Evolutionary conservation across 164 flowering plant species (phyloP).

Genomic region (Chloranthus sessilifolius): DNA sequence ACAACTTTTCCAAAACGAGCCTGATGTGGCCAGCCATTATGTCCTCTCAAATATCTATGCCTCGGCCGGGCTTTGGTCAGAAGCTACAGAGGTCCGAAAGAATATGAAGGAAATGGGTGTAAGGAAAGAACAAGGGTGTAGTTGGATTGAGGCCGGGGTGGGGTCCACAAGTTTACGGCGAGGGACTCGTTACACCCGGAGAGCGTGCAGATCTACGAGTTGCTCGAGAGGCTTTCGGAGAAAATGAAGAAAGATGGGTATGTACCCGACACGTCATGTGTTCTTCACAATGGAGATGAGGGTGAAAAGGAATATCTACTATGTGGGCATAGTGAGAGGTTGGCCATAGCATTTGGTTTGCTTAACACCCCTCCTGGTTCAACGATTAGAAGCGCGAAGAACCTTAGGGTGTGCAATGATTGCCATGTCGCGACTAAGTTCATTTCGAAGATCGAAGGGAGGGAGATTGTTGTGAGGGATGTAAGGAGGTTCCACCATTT

Average conservation of each 20-base stretch:
- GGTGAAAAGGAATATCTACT: slow-evolving; percentile 69
- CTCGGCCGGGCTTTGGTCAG: slow-evolving; percentile 69
- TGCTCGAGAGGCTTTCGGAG: slow-evolving; percentile 40
- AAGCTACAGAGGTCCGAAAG: slow-evolving; percentile 49
- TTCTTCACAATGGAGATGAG: slow-evolving; percentile 73
- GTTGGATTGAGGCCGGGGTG: slow-evolving; percentile 70
- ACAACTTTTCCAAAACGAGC: slow-evolving; percentile 52
- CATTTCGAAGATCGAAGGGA: slow-evolving; percentile 55
- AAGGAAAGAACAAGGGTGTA: slow-evolving; percentile 79
- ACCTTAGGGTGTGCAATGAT: slow-evolving; percentile 81
- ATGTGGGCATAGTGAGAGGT: slow-evolving; percentile 79
- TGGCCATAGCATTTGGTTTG: slow-evolving; percentile 82
- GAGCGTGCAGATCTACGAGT: slow-evolving; percentile 40
- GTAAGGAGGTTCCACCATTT: slow-evolving; percentile 77
- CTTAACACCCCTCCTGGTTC: slow-evolving; percentile 70
- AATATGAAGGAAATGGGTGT: slow-evolving; percentile 69
- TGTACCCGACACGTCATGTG: slow-evolving; percentile 78
- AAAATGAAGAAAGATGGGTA: slow-evolving; percentile 68
- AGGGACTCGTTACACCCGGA: slow-evolving; percentile 67
- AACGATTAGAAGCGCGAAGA: slow-evolving; percentile 71
- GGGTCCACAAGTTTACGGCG: slow-evolving; percentile 65
- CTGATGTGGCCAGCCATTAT: slow-evolving; percentile 73
- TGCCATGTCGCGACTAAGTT: slow-evolving; percentile 69
- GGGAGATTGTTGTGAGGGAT: slow-evolving; percentile 79
- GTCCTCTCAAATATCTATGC: slow-evolving; percentile 79